Evolutionary conservation across 1,139 yeast genomes (phyloP), one percentile per base, ranked within the genome.

Genomic region (Blastobotrys raffinosifermentans): DNA sequence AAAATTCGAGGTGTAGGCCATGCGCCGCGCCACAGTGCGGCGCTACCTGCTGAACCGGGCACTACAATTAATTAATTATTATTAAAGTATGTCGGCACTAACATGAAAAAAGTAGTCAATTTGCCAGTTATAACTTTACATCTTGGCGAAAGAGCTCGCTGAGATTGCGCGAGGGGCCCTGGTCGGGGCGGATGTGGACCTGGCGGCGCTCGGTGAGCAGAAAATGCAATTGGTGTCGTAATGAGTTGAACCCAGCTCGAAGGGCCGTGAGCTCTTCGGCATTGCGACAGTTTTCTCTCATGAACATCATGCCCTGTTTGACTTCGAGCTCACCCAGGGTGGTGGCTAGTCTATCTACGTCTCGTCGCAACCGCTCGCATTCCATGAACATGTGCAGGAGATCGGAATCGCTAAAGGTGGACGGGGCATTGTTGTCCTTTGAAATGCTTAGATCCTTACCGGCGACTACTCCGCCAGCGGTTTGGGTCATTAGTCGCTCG

Each of bases 141-240:
- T n/a, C n/a, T n/a, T n/a, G n/a, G n/a, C n/a, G n/a, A n/a, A n/a
- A n/a, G n/a, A n/a, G n/a, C n/a, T n/a, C n/a, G n/a, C n/a, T n/a
- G n/a, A n/a, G n/a, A n/a, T n/a, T n/a, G n/a, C n/a, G n/a, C n/a
- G n/a, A n/a, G n/a, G n/a, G n/a, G n/a, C n/a, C n/a, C n/a, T n/a
- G n/a, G n/a, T n/a, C n/a, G n/a, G n/a, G n/a, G n/a, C n/a, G n/a
- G n/a, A n/a, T n/a, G n/a, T n/a, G n/a, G n/a, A n/a, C n/a, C n/a
- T n/a, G n/a, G n/a, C 59, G 41, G n/a, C 63, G 47, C 29, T 60
- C 64, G 10, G 58, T 44, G 19, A 57, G 41, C 14, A 60, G 39
- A 35, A 56, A 54, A 41, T 61, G 62, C 30, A 63, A 37, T 41
- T 63, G 68, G 29, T 63, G 63, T 3, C 66, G 52, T 17, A 63